Base-by-base conservation (phyloP, 1,139 yeast genomes). In the Candida glucosophila region DNA sequence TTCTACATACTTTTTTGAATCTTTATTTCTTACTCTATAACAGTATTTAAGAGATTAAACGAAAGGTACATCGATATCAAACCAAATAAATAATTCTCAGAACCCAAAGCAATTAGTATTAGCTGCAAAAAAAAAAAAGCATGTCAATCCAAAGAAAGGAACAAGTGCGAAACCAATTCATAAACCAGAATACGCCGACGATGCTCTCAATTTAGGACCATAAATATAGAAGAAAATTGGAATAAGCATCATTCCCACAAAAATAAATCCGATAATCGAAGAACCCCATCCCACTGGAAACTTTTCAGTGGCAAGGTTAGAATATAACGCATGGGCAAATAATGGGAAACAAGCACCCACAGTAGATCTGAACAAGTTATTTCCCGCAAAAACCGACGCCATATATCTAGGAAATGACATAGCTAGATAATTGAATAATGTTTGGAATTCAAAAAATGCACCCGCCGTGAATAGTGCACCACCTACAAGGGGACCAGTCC, bases 331-430 rank as follows among this genome's bases (percentile, higher is more conserved):
- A 24, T 52, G 46, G 4, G 77, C 79, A 42, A 76, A 73, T 25
- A 76, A 50, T 22, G 83, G 82, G 58, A 76, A 76, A 4, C 68
- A 69, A 19, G 74, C 74, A 0, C 77, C 82, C 43, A 70, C 55
- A 2, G 55, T 52, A 2, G 76, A 61, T 37, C 80, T 57, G 37
- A 62, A 58, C 28, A 72, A 52, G 8, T 63, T 71, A 38, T 72
- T 72, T 14, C 72, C 66, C 2, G 78, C 77, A 44, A 68, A 72
- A 4, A 70, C 77, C 4, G 78, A 71, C 0, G 79, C 80, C 41
- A 68, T 47, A 39, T 58, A 63, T 27, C 56, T 47, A 27, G 45
- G 52, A 44, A 75, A 79, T 0, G 79, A 70, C 45, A 75, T 78
- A 5, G 74, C 75, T 22, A 78, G 57, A 40, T 79, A 80, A 30